A percentile compares a stretch with the other conserved stretches of the same genome.
Conservation (phyloP, 2,329 filamentous ascomycete species). For the Cladophialophora immunda region DNA sequence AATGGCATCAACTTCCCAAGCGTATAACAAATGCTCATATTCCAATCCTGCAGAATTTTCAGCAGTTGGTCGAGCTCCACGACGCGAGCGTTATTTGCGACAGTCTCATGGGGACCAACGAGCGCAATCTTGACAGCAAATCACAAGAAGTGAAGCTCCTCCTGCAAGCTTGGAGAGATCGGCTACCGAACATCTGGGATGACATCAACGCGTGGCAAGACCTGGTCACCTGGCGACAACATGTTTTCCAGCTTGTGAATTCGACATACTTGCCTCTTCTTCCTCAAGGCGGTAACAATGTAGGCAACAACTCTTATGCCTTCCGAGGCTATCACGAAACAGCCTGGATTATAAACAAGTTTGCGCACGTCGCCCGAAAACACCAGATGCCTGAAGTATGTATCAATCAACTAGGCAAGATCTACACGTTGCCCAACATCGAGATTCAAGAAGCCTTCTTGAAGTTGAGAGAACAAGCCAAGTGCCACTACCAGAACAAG, state of each 20-base stretch:
- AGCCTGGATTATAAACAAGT: conserved; percentile 99
- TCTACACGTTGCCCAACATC: conserved; percentile 98
- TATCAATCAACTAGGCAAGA: conserved; percentile 94
- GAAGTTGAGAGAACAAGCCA: conserved; percentile 97
- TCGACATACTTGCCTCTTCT: conserved; percentile 87
- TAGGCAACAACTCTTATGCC: conserved; percentile 90
- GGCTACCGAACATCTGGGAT: conserved; percentile 97
- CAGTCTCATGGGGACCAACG: conserved; percentile 85
- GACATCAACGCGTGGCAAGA: conserved; percentile 99
- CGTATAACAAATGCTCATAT: conserved; percentile 95
- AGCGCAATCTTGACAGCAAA: conserved; percentile 87
- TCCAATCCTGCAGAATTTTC: conserved; percentile 94
- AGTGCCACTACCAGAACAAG: conserved; percentile 97
- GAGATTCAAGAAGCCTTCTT: conserved; percentile 99
- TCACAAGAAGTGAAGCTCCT: conserved; percentile 95
- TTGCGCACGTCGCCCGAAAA: conserved; percentile 96
- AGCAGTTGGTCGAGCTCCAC: conserved; percentile 95
- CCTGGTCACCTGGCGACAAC: conserved; percentile 98
- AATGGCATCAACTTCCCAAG: conserved; percentile 98
- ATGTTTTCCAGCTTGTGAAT: conserved; percentile 98
- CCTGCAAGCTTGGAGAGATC: conserved; percentile 92
- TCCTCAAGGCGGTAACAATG: conserved; percentile 75
- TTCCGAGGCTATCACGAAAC: conserved; percentile 99
- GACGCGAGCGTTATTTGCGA: conserved; percentile 97
- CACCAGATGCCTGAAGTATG: conserved; percentile 97